Percentiles rank a stretch among this genome's conserved stretches.
phyloP scores from a whole-genome alignment of 306 rosid genomes.

The Crotalaria pallida region DNA sequence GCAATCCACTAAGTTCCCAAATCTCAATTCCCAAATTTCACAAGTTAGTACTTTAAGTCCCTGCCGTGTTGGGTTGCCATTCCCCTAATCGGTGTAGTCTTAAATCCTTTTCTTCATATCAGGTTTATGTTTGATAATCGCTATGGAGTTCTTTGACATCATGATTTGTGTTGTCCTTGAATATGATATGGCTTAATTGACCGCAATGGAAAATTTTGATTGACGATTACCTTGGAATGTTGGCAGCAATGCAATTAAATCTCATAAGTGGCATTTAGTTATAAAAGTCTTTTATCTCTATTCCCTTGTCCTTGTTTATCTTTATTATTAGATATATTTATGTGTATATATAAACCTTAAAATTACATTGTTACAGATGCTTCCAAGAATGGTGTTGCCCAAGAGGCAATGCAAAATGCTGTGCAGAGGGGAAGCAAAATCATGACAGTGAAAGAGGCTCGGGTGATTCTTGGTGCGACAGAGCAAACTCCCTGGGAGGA shows the following conservation, averaged over 20 bases:
- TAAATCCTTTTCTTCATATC: background rate
- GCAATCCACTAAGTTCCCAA: background rate
- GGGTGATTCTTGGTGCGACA: constrained; percentile 78
- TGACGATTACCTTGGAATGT: background rate
- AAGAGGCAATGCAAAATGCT: constrained; percentile 36
- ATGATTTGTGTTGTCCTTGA: background rate
- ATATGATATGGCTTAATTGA: background rate
- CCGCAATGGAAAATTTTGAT: background rate
- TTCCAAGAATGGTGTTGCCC: constrained; percentile 33
- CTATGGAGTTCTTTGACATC: background rate
- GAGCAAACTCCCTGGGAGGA: constrained; percentile 85
- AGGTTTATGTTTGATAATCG: background rate
- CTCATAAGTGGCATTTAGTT: background rate
- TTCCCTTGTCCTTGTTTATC: background rate
- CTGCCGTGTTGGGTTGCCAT: too few relatives aligned
- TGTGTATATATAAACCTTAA: too few relatives aligned
- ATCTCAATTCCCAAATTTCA: too few relatives aligned
- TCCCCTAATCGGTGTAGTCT: background rate
- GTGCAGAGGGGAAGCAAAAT: constrained; percentile 44
- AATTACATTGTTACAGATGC: constrained; percentile 27
- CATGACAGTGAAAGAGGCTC: constrained; percentile 87
- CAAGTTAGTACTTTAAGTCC: too few relatives aligned
- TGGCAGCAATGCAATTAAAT: background rate
- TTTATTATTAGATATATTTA: too few relatives aligned
- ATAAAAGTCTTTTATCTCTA: background rate